Evolutionary conservation across 495 filamentous ascomycete genomes (phyloP).

Genomic region (Neurospora sublineolata): DNA sequence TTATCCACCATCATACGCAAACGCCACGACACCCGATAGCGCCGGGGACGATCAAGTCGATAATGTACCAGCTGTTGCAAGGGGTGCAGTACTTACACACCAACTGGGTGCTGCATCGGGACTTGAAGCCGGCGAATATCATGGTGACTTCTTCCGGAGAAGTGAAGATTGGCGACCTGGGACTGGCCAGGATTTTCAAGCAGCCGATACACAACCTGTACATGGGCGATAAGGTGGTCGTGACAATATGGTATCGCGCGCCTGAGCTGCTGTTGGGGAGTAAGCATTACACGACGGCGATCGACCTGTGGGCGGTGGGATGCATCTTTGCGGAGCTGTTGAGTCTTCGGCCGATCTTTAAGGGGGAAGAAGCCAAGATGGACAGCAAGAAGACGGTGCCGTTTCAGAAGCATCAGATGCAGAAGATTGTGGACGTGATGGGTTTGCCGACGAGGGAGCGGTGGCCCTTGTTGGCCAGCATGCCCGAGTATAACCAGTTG

Average conservation of each 20-base stretch:
- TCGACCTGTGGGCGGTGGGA: slow-evolving; percentile 95
- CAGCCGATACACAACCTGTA: slow-evolving; percentile 86
- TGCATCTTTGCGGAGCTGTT: slow-evolving; percentile 96
- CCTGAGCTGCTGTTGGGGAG: slow-evolving; percentile 86
- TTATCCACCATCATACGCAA: slow-evolving; percentile 95
- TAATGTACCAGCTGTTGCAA: slow-evolving; percentile 89
- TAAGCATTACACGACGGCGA: slow-evolving; percentile 88
- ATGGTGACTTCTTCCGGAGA: slow-evolving; percentile 87
- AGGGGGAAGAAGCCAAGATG: slow-evolving; percentile 98
- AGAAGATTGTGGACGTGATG: slow-evolving; percentile 93
- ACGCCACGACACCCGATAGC: slow-evolving; percentile 79
- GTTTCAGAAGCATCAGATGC: slow-evolving; percentile 97
- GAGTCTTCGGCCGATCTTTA: slow-evolving; percentile 88
- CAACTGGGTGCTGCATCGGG: slow-evolving; percentile 95
- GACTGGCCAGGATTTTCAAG: slow-evolving; percentile 83
- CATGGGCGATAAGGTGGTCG: slow-evolving; percentile 93
- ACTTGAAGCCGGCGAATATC: slow-evolving; percentile 96
- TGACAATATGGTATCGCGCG: slow-evolving; percentile 98
- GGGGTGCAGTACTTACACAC: slow-evolving; percentile 88
- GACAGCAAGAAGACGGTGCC: slow-evolving; percentile 94
- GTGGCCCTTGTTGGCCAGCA: slow-evolving; percentile 71
- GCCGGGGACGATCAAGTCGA: slow-evolving; percentile 75
- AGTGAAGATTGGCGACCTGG: slow-evolving; percentile 89
- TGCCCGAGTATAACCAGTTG: slow-evolving; percentile 73
- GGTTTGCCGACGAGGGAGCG: slow-evolving; percentile 78